Evolutionary conservation across 352 stramenopile genomes (phyloP).

Genomic region (Blastocystis sp.): DNA sequence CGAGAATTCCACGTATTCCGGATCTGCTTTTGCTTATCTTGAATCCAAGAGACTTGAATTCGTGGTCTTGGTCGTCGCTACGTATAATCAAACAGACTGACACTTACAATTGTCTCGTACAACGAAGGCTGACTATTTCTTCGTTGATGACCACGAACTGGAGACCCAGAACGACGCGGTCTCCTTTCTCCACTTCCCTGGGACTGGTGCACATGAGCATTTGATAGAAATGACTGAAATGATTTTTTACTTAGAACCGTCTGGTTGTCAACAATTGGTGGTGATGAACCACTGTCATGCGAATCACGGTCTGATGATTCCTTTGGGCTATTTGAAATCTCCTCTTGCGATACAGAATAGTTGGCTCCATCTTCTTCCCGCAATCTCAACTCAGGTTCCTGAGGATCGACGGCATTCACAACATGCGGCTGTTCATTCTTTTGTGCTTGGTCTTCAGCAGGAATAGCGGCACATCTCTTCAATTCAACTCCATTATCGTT

Average conservation of each 20-base stretch:
- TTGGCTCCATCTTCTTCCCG: background rate
- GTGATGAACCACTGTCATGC: no score
- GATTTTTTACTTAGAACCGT: no score
- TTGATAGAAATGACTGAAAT: no score
- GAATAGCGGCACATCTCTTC: no score
- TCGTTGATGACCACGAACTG: background rate
- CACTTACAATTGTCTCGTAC: background rate
- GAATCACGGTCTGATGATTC: background rate
- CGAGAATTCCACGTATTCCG: background rate
- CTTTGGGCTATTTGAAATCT: background rate
- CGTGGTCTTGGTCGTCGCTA: background rate
- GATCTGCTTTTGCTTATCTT: background rate
- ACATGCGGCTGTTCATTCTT: no score
- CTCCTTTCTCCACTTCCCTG: background rate
- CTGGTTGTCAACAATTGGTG: no score
- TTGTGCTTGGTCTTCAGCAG: no score
- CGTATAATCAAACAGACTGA: background rate
- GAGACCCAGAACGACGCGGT: background rate
- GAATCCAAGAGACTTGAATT: background rate
- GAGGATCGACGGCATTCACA: no score
- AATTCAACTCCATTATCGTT: no score
- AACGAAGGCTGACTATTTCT: background rate
- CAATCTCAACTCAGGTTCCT: background rate
- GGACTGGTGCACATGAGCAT: no score
- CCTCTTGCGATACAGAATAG: conserved; percentile 1